Conservation (phyloP, 2,329 filamentous ascomycete species). For the Xylaria sp. region DNA sequence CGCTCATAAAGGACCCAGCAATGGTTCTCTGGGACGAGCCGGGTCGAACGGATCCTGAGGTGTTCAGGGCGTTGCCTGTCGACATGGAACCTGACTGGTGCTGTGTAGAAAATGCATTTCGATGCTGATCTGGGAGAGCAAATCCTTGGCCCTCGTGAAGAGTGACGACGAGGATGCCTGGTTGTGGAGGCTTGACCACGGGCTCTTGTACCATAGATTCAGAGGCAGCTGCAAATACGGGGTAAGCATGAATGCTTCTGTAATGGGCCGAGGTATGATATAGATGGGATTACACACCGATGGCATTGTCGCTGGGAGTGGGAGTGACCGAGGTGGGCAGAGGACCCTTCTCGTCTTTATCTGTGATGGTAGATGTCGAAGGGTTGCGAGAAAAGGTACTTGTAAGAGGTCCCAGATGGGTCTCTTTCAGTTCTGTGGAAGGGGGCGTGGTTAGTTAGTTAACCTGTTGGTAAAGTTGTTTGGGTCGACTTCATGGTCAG, state of each 20-base stretch:
- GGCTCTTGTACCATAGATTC: conserved; percentile 82
- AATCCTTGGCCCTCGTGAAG: conserved; percentile 93
- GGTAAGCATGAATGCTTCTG: conserved; percentile 13
- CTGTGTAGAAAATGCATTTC: conserved; percentile 75
- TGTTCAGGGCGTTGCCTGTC: conserved; percentile 65
- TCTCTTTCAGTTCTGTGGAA: conserved; percentile 89
- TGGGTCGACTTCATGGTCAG: not conserved
- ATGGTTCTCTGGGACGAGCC: conserved; percentile 65
- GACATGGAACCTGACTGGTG: conserved; percentile 81
- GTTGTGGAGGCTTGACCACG: conserved; percentile 77
- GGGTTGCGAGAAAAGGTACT: conserved; percentile 92
- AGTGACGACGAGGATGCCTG: conserved; percentile 95
- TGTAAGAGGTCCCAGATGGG: conserved; percentile 88
- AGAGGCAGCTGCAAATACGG: conserved; percentile 73
- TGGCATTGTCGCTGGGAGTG: conserved; percentile 76
- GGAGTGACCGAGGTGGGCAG: conserved; percentile 63
- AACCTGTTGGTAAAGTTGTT: conserved; percentile 2
- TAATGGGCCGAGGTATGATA: not conserved
- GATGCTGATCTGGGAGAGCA: conserved; percentile 89
- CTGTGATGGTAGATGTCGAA: conserved; percentile 88
- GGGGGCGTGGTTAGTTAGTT: conserved; percentile 16
- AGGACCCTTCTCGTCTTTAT: conserved; percentile 69
- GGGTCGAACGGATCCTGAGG: conserved; percentile 65
- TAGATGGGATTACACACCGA: conserved; percentile 67
- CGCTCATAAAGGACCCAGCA: conserved; percentile 72